phyloP scores from a whole-genome alignment of 2,329 filamentous ascomycete genomes.

The Colletotrichum tanaceti region DNA sequence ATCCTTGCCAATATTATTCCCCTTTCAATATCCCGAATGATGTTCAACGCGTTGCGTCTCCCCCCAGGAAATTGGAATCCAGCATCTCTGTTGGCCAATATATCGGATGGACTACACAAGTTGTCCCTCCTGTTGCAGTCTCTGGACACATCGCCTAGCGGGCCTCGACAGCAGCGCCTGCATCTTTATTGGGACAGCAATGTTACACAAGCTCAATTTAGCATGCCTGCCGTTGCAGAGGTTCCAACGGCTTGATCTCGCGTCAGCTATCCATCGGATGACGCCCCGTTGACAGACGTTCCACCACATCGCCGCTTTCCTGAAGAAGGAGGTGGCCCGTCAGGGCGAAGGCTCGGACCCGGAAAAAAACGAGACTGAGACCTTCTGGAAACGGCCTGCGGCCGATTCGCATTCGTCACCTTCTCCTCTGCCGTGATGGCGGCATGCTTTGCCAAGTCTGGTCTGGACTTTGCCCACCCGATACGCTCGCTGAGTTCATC shows the following conservation, averaged over 20 bases:
- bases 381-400: conserved; percentile 14
- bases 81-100: not conserved
- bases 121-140: not conserved
- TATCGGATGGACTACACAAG: too few relatives aligned
- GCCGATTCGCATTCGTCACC: conserved; percentile 6
- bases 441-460: not conserved
- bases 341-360: conserved; percentile 20
- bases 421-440: not conserved
- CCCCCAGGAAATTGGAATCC: too few relatives aligned
- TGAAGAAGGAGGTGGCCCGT: conserved; percentile 27
- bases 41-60: not conserved
- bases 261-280: too few relatives aligned
- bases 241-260: not conserved
- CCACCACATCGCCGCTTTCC: not conserved
- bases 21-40: not conserved
- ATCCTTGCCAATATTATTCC: not conserved
- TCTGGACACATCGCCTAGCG: not conserved
- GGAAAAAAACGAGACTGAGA: not conserved
- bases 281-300: not conserved
- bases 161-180: not conserved
- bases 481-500: not conserved
- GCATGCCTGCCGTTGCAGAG: not conserved
- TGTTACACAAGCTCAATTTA: not conserved
- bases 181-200: not conserved
- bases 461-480: not conserved